Base-by-base conservation (phyloP, 345 rosid genomes). In the Eucalyptus erythrocorys region DNA sequence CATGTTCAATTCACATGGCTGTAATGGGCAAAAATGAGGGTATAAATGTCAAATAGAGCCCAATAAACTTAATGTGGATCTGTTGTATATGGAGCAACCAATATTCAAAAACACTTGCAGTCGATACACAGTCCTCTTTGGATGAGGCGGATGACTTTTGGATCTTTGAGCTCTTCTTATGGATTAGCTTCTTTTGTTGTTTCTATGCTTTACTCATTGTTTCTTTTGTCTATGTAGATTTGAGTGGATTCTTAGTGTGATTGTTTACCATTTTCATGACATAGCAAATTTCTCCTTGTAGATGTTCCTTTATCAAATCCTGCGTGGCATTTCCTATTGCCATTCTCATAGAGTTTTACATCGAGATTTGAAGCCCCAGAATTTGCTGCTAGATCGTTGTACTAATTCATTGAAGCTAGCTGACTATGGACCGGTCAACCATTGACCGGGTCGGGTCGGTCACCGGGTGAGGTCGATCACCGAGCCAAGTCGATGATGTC, bases 301-400 rank as follows among this genome's bases (percentile, higher is more conserved):
- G 99, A 92, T 91, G 40, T 96, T 96, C 93, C 96, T 97, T 50
- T 92, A 93, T 91, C 99, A 97, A 92, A 96, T 96, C 92, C 96
- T 97, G 71, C 96, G 97, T 61, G 99, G 99, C 89, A 94, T 97
- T 86, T 84, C 94, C 45, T 91, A 94, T 87, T 94, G 94, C 66
- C 95, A 94, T 91, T 92, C 95, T 85, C 92, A 89, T 79, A 89
- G 92, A 88, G 90, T 94, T 88, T 87, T n/a, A n/a, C n/a, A n/a
- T n/a, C n/a, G n/a, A n/a, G n/a, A n/a, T n/a, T n/a, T n/a, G n/a
- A n/a, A n/a, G 82, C 95, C 94, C 51, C 89, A 88, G 82, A 94
- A 94, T 88, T 71, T 93, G 88, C 94, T 94, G 48, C 89, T 94
- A 30, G 94, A 93, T 91, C 92, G 92, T 84, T 89, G 87, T 21